Evolutionary conservation across 176 grass and related monocot genomes (phyloP), one percentile per base, ranked within the genome.

Genomic region (Zea luxurians): DNA sequence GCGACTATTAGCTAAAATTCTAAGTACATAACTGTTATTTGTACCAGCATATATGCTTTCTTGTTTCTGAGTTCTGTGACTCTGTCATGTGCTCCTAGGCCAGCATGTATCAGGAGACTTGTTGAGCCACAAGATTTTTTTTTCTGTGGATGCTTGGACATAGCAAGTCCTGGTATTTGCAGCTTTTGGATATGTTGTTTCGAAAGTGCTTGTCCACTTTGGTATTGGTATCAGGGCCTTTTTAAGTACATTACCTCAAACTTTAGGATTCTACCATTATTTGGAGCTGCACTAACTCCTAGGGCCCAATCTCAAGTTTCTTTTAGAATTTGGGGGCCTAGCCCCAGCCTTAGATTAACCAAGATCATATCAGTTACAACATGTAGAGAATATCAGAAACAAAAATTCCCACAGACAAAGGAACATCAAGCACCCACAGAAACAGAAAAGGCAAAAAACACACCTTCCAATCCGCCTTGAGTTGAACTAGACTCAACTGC

Each of bases 1-100:
- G 60, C 8, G 71, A 37, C 27, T 52, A 70, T 67, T 52, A 50
- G 73, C 3, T 52, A n/a, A 61, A 49, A 55, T 48, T 85, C 21
- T 3, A 72, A 48, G 35, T 66, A 42, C 61, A 60, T 18, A 44
- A 15, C 53, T 58, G 50, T 74, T 58, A 21, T 58, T 74, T 74
- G 37, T 37, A 11, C 17, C 16, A 20, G 16, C 49, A 57, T 27
- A 17, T 44, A 43, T 75, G 36, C 48, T 37, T 42, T 20, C 6
- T 53, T 13, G 49, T 16, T 53, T 54, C 52, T 54, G 16, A 54
- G 52, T 54, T 53, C 52, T n/a, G n/a, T n/a, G n/a, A n/a, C n/a
- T n/a, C n/a, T 27, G 41, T 13, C 7, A 12, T 13, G 7, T 18
- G 18, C 40, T 75, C 18, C 40, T 61, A 75, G 73, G 18, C 17